These are phyloP conservation scores for Aurantiochytrium sp. DNA, from an alignment of 108 stramenopile species.

Conservation along the genomic window DNA sequence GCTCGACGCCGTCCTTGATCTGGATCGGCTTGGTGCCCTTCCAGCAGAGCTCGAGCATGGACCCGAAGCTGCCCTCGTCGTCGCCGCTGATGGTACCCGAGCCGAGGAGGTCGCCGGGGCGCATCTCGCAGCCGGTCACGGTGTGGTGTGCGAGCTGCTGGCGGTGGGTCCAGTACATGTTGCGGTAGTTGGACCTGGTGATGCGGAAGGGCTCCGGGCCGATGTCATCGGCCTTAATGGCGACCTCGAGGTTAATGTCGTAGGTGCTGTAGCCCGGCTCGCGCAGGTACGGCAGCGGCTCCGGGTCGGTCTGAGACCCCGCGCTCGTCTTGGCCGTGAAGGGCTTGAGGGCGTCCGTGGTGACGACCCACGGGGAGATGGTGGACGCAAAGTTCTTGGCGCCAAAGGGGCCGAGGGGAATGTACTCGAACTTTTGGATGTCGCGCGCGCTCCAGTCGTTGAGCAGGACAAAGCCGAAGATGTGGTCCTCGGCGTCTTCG, in stretches of 20 bases:
- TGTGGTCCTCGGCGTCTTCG: slow-evolving; percentile 69
- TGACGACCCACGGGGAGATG: slow-evolving; percentile 83
- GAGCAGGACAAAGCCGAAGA: slow-evolving; percentile 83
- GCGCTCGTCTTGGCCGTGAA: slow-evolving; percentile 40
- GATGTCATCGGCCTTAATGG: slow-evolving; percentile 54
- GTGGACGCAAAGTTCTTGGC: slow-evolving; percentile 85
- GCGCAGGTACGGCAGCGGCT: slow-evolving; percentile 47
- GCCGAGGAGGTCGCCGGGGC: slow-evolving; percentile 76
- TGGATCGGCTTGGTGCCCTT: slow-evolving; percentile 66
- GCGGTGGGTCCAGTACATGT: slow-evolving; percentile 80
- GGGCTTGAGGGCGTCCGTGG: slow-evolving; percentile 70
- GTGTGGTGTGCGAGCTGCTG: slow-evolving; percentile 87
- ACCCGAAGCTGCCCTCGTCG: slow-evolving; percentile 63
- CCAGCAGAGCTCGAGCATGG: slow-evolving; percentile 82
- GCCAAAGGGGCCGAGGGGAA: slow-evolving; percentile 87
- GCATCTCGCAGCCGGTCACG: slow-evolving; percentile 79
- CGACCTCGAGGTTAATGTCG: slow-evolving; percentile 69
- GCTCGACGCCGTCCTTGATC: slow-evolving; percentile 49
- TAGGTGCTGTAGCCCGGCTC: slow-evolving; percentile 58
- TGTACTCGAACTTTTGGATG: slow-evolving; percentile 81
- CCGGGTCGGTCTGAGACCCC: slow-evolving; percentile 44
- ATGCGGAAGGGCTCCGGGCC: slow-evolving; percentile 42
- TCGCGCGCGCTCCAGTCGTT: slow-evolving; percentile 88
- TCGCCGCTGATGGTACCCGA: slow-evolving; percentile 78
- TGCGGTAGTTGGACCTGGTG: slow-evolving; percentile 66